Percentiles rank a stretch among this genome's conserved stretches.
These are phyloP conservation scores for Themeda triandra DNA, from an alignment of 176 grass and related monocot genomes.

Conservation along the genomic window DNA sequence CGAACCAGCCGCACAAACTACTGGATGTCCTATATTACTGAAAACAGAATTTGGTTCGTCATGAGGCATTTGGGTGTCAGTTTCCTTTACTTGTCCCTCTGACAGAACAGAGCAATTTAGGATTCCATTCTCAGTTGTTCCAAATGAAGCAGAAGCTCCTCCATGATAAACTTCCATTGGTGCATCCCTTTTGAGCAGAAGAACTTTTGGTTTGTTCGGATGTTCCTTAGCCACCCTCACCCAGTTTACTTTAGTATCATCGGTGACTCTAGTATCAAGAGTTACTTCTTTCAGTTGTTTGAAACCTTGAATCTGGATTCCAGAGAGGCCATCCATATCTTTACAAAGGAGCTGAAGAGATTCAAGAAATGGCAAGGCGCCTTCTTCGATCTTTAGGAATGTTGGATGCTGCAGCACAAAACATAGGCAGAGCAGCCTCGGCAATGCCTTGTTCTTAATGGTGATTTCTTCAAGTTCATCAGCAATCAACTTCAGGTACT, in stretches of 20 bases:
- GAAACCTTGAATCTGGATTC: neutral
- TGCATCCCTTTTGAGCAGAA: neutral
- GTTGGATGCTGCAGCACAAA: neutral
- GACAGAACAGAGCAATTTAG: neutral
- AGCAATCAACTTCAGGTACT: constrained; percentile 24
- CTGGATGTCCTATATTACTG: neutral
- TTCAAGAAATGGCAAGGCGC: neutral
- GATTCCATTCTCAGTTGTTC: neutral
- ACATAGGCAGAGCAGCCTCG: constrained; percentile 17
- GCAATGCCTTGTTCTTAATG: neutral
- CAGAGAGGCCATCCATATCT: neutral
- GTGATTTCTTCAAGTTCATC: constrained; percentile 17
- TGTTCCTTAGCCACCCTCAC: neutral
- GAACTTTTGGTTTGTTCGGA: neutral
- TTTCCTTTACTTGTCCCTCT: neutral
- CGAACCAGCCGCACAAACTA: neutral
- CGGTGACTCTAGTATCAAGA: neutral
- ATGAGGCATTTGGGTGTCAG: neutral
- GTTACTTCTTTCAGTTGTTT: neutral
- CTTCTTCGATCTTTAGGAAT: constrained; percentile 21
- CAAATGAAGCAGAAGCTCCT: neutral
- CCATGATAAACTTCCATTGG: neutral
- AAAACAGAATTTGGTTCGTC: neutral
- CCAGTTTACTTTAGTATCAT: neutral
- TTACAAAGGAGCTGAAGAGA: constrained; percentile 10